Percentiles rank a stretch among this genome's conserved stretches.
These are phyloP conservation scores for Daldinia caldariorum DNA, from an alignment of 495 filamentous ascomycete species.

Conservation along the genomic window DNA sequence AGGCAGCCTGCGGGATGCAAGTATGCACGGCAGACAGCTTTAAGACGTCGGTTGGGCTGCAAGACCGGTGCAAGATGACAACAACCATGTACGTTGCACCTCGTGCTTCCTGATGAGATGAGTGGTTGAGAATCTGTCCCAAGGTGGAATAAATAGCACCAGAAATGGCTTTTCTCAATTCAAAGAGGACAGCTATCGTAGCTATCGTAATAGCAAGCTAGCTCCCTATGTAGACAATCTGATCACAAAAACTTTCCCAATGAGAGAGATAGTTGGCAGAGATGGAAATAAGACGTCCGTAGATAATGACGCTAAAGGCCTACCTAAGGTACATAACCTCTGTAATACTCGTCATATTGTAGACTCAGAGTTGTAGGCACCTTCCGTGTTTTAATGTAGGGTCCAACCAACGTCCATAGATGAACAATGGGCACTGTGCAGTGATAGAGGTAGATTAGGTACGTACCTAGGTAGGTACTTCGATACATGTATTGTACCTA, in stretches of 20 bases:
- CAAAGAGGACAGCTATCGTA: not conserved
- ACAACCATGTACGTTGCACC: slow-evolving; percentile 37
- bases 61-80: slow-evolving; percentile 37
- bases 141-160: slow-evolving; percentile 10
- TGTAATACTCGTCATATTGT: not conserved
- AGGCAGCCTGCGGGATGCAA: slow-evolving; percentile 38
- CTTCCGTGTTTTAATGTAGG: not conserved
- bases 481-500: too few relatives aligned
- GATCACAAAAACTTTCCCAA: not conserved
- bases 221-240: not conserved
- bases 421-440: not conserved
- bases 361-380: not conserved
- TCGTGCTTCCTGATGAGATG: slow-evolving; percentile 32
- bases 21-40: slow-evolving; percentile 37
- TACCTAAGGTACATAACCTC: too few relatives aligned
- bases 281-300: not conserved
- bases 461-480: too few relatives aligned
- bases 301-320: not conserved
- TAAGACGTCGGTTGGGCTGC: slow-evolving; percentile 37
- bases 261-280: not conserved
- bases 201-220: not conserved
- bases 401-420: not conserved
- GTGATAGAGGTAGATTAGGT: not conserved
- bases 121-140: slow-evolving; percentile 3
- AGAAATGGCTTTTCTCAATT: slow-evolving; percentile 13